Conservation (phyloP, 192 early-diverging fungal genomes). For the Rhizoclosmatium sp. region DNA sequence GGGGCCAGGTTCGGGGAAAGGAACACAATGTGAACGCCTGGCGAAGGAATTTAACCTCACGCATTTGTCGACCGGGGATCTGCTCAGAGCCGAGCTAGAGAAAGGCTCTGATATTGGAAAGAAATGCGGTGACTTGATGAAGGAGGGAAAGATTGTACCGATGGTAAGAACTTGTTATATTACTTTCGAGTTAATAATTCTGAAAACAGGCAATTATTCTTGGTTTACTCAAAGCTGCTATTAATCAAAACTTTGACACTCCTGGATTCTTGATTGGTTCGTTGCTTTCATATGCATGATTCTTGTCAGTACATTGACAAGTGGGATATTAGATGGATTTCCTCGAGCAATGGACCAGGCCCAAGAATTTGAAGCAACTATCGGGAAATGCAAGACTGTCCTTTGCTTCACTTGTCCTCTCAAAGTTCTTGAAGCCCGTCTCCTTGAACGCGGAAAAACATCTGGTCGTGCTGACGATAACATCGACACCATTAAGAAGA, state of each 20-base stretch:
- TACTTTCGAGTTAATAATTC: neutral
- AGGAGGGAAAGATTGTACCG: constrained; percentile 92
- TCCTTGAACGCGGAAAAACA: constrained; percentile 63
- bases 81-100: constrained; percentile 86
- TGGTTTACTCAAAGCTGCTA: constrained; percentile 45
- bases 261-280: constrained; percentile 55
- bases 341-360: constrained; percentile 62
- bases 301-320: neutral
- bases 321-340: constrained; percentile 55
- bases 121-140: constrained; percentile 83
- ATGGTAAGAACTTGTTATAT: constrained; percentile 24
- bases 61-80: constrained; percentile 94
- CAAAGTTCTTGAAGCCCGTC: constrained; percentile 54
- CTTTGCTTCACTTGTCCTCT: constrained; percentile 59
- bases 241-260: constrained; percentile 38
- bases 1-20: constrained; percentile 74
- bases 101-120: constrained; percentile 76
- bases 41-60: constrained; percentile 87
- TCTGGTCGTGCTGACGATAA: constrained; percentile 66
- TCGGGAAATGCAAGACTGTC: constrained; percentile 48
- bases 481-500: constrained; percentile 62
- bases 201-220: constrained; percentile 40
- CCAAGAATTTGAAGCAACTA: constrained; percentile 57
- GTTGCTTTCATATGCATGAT: neutral
- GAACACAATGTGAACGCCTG: constrained; percentile 83